phyloP scores from a whole-genome alignment of 2,329 filamentous ascomycete genomes.

The Oidium heveae region DNA sequence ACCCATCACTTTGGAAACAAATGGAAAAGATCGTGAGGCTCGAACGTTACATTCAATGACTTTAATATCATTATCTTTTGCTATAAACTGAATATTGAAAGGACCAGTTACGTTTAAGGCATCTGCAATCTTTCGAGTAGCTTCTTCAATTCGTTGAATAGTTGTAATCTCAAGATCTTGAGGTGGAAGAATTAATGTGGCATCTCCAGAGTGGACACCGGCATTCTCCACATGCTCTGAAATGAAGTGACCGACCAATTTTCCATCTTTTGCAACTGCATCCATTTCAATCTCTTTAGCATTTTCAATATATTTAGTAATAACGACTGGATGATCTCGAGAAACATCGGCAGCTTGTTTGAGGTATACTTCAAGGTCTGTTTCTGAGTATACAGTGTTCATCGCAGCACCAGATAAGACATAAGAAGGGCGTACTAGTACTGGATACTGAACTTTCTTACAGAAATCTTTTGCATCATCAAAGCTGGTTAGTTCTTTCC shows the following conservation, averaged over 20 bases:
- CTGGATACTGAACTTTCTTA: constrained; percentile 69
- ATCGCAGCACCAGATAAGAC: constrained; percentile 93
- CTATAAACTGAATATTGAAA: constrained; percentile 98
- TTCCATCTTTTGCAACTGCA: constrained; percentile 74
- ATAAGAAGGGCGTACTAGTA: constrained; percentile 86
- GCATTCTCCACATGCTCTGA: constrained; percentile 98
- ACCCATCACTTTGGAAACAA: constrained; percentile 96
- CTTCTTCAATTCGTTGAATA: constrained; percentile 75
- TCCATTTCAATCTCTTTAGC: constrained; percentile 99
- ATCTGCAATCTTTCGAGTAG: constrained; percentile 80
- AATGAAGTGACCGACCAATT: constrained; percentile 83
- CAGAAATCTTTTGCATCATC: constrained; percentile 78
- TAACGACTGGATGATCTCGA: constrained; percentile 85
- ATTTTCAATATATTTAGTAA: constrained; percentile 98
- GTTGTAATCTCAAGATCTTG: constrained; percentile 82
- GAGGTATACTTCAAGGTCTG: constrained; percentile 71
- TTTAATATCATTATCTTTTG: constrained; percentile 98
- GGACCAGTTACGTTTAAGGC: constrained; percentile 90
- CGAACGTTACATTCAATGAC: constrained; percentile 98
- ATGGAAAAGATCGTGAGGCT: constrained; percentile 88
- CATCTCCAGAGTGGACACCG: constrained; percentile 93
- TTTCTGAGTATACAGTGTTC: constrained; percentile 96
- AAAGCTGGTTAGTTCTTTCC: constrained; percentile 93
- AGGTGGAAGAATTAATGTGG: constrained; percentile 79
- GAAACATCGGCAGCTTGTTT: constrained; percentile 84